Percentiles rank a stretch among this genome's conserved stretches.
phyloP scores from a whole-genome alignment of 2,329 filamentous ascomycete species.

The Zarea fungicola region DNA sequence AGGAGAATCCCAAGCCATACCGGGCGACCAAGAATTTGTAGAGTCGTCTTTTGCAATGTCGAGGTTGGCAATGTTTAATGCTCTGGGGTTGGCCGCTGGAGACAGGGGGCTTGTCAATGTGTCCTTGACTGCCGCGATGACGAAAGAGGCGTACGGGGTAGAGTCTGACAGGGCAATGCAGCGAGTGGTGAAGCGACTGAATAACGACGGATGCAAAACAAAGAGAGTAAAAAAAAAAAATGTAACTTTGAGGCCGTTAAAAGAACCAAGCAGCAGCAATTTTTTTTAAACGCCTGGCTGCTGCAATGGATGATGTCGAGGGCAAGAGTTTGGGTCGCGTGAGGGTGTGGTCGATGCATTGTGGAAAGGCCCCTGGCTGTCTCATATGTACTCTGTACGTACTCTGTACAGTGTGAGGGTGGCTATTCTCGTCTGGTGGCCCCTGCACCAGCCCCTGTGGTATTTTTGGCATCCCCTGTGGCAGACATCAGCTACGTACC shows the following conservation, averaged over 20 bases:
- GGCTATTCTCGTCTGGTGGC: no score
- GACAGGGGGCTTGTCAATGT: slow-evolving; percentile 1
- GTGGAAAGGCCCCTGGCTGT: no score
- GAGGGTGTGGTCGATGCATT: no score
- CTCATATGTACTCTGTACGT: no score
- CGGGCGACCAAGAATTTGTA: background rate
- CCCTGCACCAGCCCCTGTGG: no score
- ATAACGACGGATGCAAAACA: no score
- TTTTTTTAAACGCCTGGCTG: no score
- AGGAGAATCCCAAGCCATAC: slow-evolving; percentile 10
- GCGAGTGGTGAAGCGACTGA: no score
- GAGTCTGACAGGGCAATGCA: no score
- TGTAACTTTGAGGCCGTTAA: background rate
- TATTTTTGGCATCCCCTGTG: no score
- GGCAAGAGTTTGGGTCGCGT: background rate
- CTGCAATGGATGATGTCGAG: background rate
- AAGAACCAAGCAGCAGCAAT: background rate
- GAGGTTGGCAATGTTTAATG: background rate
- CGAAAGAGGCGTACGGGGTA: background rate
- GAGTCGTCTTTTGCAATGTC: background rate
- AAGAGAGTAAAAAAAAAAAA: background rate
- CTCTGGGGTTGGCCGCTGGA: background rate
- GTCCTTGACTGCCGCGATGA: slow-evolving; percentile 2
- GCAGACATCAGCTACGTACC: no score
- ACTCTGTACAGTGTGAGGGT: no score